Percentiles rank a stretch among this genome's conserved stretches.
phyloP scores from a whole-genome alignment of 768 basidiomycete genomes.

The Tulasnella sp. region DNA sequence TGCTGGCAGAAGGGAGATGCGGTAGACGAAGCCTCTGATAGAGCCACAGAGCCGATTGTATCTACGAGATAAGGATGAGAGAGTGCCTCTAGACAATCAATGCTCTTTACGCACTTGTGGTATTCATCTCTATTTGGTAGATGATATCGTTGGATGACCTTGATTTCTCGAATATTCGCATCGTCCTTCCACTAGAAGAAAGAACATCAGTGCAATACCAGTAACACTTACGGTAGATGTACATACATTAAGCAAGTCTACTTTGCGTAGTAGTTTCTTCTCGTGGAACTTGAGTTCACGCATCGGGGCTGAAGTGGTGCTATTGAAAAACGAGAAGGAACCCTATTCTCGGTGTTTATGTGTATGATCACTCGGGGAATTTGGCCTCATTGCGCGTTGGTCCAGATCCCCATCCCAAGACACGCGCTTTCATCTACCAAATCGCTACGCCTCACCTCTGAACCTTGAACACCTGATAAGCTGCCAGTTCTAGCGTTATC shows the following conservation, averaged over 20 bases:
- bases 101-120: conserved; percentile 49
- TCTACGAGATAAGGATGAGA: conserved; percentile 27
- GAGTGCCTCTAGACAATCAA: neutral
- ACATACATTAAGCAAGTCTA: conserved; percentile 87
- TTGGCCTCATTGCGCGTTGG: neutral
- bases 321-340: neutral
- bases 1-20: conserved; percentile 73
- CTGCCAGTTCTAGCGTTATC: neutral
- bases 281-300: conserved; percentile 94
- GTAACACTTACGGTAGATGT: neutral
- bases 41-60: conserved; percentile 95
- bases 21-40: conserved; percentile 74
- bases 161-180: conserved; percentile 79
- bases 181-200: conserved; percentile 85
- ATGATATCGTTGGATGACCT: conserved; percentile 91
- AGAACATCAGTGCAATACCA: neutral
- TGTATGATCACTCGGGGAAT: neutral
- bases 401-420: too few relatives aligned
- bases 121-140: conserved; percentile 91
- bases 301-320: conserved; percentile 37
- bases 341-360: neutral
- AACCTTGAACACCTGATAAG: neutral
- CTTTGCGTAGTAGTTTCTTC: conserved; percentile 87
- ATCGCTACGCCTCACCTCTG: too few relatives aligned
- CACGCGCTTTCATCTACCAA: neutral